Evolutionary conservation across 2,329 filamentous ascomycete genomes (phyloP).

Genomic region (Dactylellina leptospora): DNA sequence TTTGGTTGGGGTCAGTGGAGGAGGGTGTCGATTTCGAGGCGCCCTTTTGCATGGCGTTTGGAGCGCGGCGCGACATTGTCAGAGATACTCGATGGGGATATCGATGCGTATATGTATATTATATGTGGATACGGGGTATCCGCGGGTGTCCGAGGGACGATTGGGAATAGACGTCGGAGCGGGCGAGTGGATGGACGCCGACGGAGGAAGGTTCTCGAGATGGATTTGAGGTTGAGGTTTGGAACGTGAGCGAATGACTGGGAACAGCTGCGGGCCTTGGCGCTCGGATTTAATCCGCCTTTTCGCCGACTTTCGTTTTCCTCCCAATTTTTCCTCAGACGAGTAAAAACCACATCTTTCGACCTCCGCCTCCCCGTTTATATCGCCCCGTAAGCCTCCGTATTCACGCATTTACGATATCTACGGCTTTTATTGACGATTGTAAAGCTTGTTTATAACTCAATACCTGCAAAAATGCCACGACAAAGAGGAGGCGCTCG

Average conservation of each 20-base stretch:
- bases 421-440: background rate
- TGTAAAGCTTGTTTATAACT: background rate
- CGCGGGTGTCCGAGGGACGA: slow-evolving; percentile 4
- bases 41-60: slow-evolving; percentile 27
- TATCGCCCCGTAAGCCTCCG: slow-evolving; percentile 52
- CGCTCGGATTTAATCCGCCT: background rate
- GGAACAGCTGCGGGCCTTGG: background rate
- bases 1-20: slow-evolving; percentile 35
- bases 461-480: slow-evolving; percentile 72
- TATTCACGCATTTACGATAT: background rate
- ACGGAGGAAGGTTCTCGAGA: slow-evolving; percentile 35
- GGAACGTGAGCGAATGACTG: slow-evolving; percentile 24
- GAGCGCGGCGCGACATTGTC: slow-evolving; percentile 38
- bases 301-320: slow-evolving; percentile 56
- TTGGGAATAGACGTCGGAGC: slow-evolving; percentile 14
- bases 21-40: slow-evolving; percentile 10
- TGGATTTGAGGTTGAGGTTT: no score
- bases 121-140: background rate
- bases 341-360: background rate
- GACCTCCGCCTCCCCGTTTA: slow-evolving; percentile 47
- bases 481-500: slow-evolving; percentile 78
- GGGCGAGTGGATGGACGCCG: background rate
- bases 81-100: background rate
- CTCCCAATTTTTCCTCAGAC: slow-evolving; percentile 21
- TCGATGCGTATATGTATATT: background rate